Evolutionary conservation across 129 eudicot genomes (phyloP).

Genomic region (Flaveria brownii): DNA sequence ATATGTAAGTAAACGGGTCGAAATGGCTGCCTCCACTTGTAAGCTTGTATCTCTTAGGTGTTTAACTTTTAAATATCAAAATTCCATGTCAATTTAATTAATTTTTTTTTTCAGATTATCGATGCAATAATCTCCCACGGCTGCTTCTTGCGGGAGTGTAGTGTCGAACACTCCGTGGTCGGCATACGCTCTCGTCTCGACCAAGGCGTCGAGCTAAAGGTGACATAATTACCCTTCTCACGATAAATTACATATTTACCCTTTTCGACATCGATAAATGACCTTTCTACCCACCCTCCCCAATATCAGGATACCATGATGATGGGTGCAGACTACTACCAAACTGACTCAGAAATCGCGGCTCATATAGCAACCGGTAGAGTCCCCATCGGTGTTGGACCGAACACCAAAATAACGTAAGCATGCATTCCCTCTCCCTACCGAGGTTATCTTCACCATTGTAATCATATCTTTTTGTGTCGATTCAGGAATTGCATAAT

Average conservation of each 20-base stretch:
- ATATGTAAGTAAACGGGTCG: background rate
- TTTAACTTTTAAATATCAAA: background rate
- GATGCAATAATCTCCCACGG: conserved; percentile 91
- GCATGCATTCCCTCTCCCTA: conserved; percentile 1
- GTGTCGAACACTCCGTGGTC: conserved; percentile 71
- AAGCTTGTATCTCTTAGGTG: background rate
- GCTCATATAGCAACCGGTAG: conserved; percentile 67
- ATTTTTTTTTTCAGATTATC: conserved; percentile 48
- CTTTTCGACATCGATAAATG: background rate
- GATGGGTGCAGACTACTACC: conserved; percentile 97
- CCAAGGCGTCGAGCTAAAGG: conserved; percentile 70
- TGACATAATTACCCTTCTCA: conserved; percentile 20
- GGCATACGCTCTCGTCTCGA: conserved; percentile 86
- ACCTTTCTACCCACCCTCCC: background rate
- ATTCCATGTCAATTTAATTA: background rate
- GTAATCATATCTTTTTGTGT: conserved; percentile 5
- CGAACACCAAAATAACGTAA: conserved; percentile 73
- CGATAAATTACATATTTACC: background rate
- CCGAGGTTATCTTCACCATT: too few relatives aligned
- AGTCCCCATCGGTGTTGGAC: conserved; percentile 85
- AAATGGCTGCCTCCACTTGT: background rate
- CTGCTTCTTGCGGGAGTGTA: conserved; percentile 80
- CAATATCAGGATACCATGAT: conserved; percentile 77
- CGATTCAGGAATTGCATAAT: conserved; percentile 77
- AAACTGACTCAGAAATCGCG: conserved; percentile 81